These are phyloP conservation scores for Hondaea fermentalgiana DNA, from an alignment of 108 stramenopile genomes.

Conservation along the genomic window DNA sequence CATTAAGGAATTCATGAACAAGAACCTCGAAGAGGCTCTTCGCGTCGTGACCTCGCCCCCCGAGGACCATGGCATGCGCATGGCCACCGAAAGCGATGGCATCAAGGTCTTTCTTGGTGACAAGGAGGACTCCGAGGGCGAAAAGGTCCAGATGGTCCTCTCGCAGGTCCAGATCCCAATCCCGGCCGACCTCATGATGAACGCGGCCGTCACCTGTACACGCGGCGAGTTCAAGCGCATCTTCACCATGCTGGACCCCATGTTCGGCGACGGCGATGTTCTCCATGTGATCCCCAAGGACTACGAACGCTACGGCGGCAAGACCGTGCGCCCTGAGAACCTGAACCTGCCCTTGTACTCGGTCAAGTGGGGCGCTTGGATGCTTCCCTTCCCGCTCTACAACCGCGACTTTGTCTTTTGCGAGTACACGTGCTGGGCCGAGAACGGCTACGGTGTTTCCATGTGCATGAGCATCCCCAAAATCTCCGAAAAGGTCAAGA, in stretches of 20 bases:
- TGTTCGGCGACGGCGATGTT: constrained; percentile 15
- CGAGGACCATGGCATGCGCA: background rate
- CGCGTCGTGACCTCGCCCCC: background rate
- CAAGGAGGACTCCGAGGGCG: constrained; percentile 17
- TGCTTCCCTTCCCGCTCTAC: constrained; percentile 6
- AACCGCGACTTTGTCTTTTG: constrained; percentile 19
- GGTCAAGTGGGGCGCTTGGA: constrained; percentile 16
- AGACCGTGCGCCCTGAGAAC: constrained; percentile 14
- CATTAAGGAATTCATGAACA: background rate
- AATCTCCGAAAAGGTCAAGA: constrained; percentile 8
- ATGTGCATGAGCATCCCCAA: constrained; percentile 10
- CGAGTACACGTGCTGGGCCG: constrained; percentile 11
- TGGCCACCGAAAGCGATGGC: background rate
- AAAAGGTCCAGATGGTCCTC: background rate
- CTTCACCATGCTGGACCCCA: constrained; percentile 13
- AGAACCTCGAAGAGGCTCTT: constrained; percentile 12
- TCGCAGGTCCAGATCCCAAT: constrained; percentile 3
- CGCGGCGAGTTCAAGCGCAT: constrained; percentile 17
- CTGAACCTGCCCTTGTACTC: constrained; percentile 9
- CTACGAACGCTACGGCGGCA: constrained; percentile 4
- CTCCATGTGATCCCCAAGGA: background rate
- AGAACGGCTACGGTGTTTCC: constrained; percentile 14
- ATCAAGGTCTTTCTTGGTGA: background rate
- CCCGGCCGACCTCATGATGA: constrained; percentile 10
- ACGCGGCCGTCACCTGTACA: background rate